Percentiles rank a stretch among this genome's conserved stretches.
Conservation (phyloP, 2,329 filamentous ascomycete genomes). For the Metarhizium album region DNA sequence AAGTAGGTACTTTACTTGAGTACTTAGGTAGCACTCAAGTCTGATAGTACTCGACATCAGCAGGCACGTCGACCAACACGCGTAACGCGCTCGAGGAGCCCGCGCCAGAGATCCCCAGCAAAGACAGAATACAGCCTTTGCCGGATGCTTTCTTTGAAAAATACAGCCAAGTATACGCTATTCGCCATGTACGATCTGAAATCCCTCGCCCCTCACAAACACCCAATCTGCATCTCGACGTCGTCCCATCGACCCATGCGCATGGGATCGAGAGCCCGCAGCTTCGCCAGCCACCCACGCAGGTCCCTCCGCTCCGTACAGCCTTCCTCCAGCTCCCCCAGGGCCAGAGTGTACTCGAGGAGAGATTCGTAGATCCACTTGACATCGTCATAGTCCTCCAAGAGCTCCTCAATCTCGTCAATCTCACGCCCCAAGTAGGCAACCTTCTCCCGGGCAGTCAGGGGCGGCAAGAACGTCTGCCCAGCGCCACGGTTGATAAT, state of each 20-base stretch:
- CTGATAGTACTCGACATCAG: no score
- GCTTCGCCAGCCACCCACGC: background rate
- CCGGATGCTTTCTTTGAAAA: no score
- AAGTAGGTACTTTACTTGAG: no score
- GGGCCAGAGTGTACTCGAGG: constrained; percentile 1
- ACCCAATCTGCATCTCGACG: background rate
- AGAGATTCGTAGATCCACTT: constrained; percentile 4
- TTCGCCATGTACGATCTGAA: no score
- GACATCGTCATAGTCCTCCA: constrained; percentile 3
- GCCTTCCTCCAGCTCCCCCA: background rate
- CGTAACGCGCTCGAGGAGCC: no score
- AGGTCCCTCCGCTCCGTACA: background rate
- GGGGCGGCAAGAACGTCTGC: background rate
- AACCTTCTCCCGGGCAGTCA: background rate
- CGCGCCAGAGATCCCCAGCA: no score
- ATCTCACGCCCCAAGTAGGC: constrained; percentile 1
- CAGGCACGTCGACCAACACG: no score
- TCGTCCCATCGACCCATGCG: constrained; percentile 2
- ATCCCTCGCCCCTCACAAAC: no score
- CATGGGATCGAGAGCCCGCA: constrained; percentile 2
- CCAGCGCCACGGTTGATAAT: background rate
- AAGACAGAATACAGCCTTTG: no score
- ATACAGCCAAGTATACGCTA: no score
- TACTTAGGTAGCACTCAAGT: no score
- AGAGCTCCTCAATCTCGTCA: background rate